A percentile compares a stretch with the other conserved stretches of the same genome.
Conservation (phyloP, 805 yeast species). For the Spathaspora sp. region DNA sequence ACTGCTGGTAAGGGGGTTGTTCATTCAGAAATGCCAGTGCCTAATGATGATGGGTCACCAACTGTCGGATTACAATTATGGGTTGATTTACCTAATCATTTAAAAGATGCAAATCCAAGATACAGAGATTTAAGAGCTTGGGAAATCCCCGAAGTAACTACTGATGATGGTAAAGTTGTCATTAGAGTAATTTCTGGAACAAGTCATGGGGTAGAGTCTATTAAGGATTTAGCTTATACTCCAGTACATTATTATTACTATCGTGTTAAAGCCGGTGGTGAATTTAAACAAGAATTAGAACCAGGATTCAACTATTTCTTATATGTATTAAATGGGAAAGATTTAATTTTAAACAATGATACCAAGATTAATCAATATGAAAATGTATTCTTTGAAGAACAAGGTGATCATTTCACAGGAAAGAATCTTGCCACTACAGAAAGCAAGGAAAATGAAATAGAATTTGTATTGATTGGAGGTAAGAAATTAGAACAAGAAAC, state of each 20-base stretch:
- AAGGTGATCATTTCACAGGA: constrained; percentile 63
- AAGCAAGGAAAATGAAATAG: constrained; percentile 34
- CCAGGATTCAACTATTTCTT: constrained; percentile 63
- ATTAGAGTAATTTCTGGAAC: constrained; percentile 78
- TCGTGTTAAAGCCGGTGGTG: constrained; percentile 61
- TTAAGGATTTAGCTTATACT: constrained; percentile 73
- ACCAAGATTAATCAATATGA: constrained; percentile 42
- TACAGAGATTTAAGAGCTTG: constrained; percentile 70
- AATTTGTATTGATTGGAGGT: constrained; percentile 77
- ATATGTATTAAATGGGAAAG: constrained; percentile 61
- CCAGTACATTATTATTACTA: constrained; percentile 74
- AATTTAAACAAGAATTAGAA: constrained; percentile 57
- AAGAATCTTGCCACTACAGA: constrained; percentile 39
- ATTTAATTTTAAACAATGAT: constrained; percentile 43
- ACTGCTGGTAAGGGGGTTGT: constrained; percentile 88
- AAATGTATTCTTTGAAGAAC: constrained; percentile 61
- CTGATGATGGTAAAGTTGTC: constrained; percentile 56
- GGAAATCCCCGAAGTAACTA: constrained; percentile 69
- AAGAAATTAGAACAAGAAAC: constrained; percentile 67
- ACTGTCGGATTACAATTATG: constrained; percentile 76
- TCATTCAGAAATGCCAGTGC: constrained; percentile 83
- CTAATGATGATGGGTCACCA: constrained; percentile 45
- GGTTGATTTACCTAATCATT: constrained; percentile 73
- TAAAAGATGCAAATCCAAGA: constrained; percentile 65
- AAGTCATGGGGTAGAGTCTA: constrained; percentile 71